A percentile compares a stretch with the other conserved stretches of the same genome.
These are phyloP conservation scores for Margaritispora aquatica DNA, from an alignment of 495 filamentous ascomycete species.

Conservation along the genomic window DNA sequence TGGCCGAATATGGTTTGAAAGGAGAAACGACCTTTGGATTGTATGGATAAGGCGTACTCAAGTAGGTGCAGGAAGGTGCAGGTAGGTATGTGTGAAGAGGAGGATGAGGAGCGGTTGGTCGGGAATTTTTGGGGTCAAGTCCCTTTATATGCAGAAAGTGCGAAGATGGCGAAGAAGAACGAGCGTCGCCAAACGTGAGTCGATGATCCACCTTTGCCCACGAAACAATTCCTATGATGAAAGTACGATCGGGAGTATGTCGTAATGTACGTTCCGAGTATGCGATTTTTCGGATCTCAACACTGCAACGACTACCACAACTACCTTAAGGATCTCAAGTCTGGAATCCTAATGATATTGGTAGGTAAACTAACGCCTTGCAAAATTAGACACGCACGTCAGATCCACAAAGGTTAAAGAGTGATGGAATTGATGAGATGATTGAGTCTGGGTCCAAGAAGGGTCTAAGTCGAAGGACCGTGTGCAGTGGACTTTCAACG, in stretches of 20 bases:
- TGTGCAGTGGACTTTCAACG: conserved; percentile 15
- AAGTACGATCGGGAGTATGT: not conserved
- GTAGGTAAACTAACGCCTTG: not conserved
- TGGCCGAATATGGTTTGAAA: conserved; percentile 1
- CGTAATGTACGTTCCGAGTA: not conserved
- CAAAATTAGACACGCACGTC: not conserved
- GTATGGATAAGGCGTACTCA: no score
- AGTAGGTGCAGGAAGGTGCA: no score
- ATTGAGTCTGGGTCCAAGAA: conserved; percentile 9
- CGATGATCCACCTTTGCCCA: not conserved
- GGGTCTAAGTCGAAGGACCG: conserved; percentile 13
- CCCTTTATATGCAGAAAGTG: no score
- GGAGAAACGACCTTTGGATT: no score
- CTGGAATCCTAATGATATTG: not conserved
- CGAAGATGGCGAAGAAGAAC: no score
- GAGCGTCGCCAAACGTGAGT: no score
- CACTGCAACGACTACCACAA: not conserved
- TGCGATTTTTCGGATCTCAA: not conserved
- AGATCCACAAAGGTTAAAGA: conserved; percentile 5
- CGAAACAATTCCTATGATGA: not conserved
- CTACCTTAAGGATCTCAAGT: not conserved
- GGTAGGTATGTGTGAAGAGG: no score
- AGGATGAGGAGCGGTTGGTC: no score
- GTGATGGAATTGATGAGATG: conserved; percentile 7
- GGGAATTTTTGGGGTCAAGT: no score